phyloP scores from a whole-genome alignment of 805 yeast genomes.

The Suhomyces sp. region DNA sequence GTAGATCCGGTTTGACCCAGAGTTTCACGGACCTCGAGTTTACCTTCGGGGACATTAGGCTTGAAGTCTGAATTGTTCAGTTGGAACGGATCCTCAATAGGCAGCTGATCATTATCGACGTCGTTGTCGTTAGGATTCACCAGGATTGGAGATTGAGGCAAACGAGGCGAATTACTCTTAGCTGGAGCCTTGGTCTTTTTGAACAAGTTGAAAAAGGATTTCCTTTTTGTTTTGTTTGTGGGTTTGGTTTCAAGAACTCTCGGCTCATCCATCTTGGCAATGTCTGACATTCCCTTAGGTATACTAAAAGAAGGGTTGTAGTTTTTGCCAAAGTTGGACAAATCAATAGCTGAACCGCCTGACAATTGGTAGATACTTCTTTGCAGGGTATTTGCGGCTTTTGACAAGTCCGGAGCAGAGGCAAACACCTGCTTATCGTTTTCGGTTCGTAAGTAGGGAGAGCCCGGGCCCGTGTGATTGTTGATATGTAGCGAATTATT shows the following conservation, averaged over 20 bases:
- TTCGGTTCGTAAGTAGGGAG: neutral
- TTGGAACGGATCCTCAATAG: neutral
- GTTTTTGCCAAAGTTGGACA: conserved; percentile 37
- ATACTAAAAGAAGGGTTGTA: conserved; percentile 36
- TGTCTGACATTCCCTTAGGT: conserved; percentile 12
- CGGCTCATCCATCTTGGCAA: conserved; percentile 7
- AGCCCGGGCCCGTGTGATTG: too few relatives aligned
- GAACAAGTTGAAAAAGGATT: conserved; percentile 36
- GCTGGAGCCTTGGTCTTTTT: conserved; percentile 21
- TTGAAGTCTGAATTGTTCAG: neutral
- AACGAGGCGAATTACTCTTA: conserved; percentile 8
- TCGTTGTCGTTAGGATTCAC: neutral
- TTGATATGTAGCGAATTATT: neutral
- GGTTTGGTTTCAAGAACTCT: neutral
- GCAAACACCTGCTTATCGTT: neutral
- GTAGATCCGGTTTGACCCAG: neutral
- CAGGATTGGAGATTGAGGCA: conserved; percentile 15
- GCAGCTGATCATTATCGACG: neutral
- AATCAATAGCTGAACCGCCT: conserved; percentile 38
- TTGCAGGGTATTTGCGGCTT: neutral
- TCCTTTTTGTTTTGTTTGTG: conserved; percentile 17
- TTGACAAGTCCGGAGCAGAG: conserved; percentile 16
- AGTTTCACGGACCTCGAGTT: neutral
- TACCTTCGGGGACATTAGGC: neutral
- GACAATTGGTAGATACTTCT: conserved; percentile 10